Evolutionary conservation across 495 filamentous ascomycete species (phyloP).

Genomic region (Aspergillus diversus): DNA sequence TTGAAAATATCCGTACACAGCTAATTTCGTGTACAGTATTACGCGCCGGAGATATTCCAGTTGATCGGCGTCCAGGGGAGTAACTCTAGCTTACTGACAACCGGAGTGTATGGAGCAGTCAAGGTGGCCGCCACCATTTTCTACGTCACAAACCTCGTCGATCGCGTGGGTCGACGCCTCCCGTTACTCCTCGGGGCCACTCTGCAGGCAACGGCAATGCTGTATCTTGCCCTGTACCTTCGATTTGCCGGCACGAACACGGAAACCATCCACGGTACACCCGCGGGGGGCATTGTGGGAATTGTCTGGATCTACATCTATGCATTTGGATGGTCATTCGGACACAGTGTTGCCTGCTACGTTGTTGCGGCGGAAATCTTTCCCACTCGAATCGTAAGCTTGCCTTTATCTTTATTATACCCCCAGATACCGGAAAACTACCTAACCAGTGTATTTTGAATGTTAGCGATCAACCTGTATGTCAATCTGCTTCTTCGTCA

Average conservation of each 20-base stretch:
- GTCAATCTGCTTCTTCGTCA: conserved; percentile 29
- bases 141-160: conserved; percentile 60
- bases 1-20: too few relatives aligned
- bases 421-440: not conserved
- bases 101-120: conserved; percentile 48
- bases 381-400: conserved; percentile 32
- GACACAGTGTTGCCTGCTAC: conserved; percentile 32
- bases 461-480: conserved; percentile 20
- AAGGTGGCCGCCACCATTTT: conserved; percentile 57
- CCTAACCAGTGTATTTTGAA: not conserved
- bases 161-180: conserved; percentile 52
- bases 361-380: conserved; percentile 33
- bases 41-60: conserved; percentile 47
- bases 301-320: conserved; percentile 70
- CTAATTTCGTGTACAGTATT: conserved; percentile 32
- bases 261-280: conserved; percentile 38
- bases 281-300: conserved; percentile 55
- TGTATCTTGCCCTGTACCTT: conserved; percentile 66
- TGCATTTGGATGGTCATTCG: conserved; percentile 47
- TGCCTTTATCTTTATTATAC: not conserved
- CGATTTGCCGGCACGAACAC: conserved; percentile 50
- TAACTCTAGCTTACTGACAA: conserved; percentile 41
- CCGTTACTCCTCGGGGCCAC: conserved; percentile 65
- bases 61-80: conserved; percentile 40
- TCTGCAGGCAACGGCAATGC: conserved; percentile 65